phyloP scores from a whole-genome alignment of 306 rosid genomes.

The Acacia acuminata region DNA sequence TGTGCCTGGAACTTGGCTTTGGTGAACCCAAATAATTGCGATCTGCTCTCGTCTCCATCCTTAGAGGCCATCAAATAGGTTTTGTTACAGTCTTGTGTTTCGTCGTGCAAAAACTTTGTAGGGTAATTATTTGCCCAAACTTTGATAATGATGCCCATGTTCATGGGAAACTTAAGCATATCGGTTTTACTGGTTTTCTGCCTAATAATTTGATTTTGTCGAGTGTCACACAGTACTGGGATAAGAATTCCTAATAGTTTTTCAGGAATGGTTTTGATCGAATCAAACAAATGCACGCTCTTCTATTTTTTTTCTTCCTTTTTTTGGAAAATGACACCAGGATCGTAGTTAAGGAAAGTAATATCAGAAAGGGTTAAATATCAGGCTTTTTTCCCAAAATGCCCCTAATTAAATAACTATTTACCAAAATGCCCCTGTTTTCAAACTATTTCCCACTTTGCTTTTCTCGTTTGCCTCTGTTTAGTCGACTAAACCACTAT shows the following conservation, averaged over 20 bases:
- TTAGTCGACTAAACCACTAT: too few species aligned
- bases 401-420: too few species aligned
- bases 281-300: background rate
- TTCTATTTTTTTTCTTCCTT: too few species aligned
- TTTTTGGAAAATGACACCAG: too few species aligned
- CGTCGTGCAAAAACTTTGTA: slow-evolving; percentile 8
- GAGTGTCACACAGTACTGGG: background rate
- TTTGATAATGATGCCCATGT: background rate
- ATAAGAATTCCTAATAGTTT: background rate
- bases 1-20: slow-evolving; percentile 29
- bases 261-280: background rate
- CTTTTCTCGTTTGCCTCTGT: too few species aligned
- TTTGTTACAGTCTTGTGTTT: slow-evolving; percentile 26
- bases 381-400: too few species aligned
- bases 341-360: too few species aligned
- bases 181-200: background rate
- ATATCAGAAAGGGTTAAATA: too few species aligned
- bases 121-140: slow-evolving; percentile 15
- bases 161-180: background rate
- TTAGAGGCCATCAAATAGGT: slow-evolving; percentile 24
- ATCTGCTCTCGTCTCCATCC: slow-evolving; percentile 25
- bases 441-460: too few species aligned
- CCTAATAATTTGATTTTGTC: background rate
- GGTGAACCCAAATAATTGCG: slow-evolving; percentile 29
- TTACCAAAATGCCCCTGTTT: too few species aligned